These are phyloP conservation scores for Baorangia bicolor DNA, from an alignment of 768 basidiomycete genomes.

Conservation along the genomic window DNA sequence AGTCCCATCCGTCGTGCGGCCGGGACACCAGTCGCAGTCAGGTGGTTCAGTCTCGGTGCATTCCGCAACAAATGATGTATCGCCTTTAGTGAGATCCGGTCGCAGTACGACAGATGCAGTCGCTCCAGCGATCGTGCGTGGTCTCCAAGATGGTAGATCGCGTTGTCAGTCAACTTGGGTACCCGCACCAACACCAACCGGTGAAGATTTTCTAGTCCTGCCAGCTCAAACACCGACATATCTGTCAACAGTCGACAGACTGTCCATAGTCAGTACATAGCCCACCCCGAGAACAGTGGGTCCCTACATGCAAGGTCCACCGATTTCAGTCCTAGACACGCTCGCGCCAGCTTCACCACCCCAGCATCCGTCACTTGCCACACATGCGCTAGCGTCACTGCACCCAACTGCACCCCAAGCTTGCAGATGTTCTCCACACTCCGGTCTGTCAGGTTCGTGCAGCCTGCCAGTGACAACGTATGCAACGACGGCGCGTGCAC, in stretches of 20 bases:
- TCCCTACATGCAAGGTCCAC: conserved; percentile 84
- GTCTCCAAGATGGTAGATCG: conserved; percentile 74
- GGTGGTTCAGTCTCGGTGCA: conserved; percentile 61
- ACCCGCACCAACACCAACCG: conserved; percentile 81
- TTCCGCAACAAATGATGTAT: conserved; percentile 66
- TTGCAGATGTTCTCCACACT: conserved; percentile 64
- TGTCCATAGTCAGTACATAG: conserved; percentile 32
- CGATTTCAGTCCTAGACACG: conserved; percentile 72
- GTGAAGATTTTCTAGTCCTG: conserved; percentile 63
- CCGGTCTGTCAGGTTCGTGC: conserved; percentile 69
- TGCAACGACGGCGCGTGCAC: conserved; percentile 75
- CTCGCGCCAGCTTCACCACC: conserved; percentile 63
- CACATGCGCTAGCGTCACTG: conserved; percentile 79
- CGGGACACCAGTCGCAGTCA: conserved; percentile 78
- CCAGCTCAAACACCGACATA: conserved; percentile 78
- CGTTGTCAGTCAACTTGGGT: conserved; percentile 80
- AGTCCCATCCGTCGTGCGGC: conserved; percentile 69
- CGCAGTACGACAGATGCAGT: conserved; percentile 86
- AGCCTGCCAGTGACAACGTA: conserved; percentile 75
- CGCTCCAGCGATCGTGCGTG: conserved; percentile 69
- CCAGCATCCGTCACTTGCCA: conserved; percentile 76
- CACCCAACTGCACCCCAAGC: conserved; percentile 75
- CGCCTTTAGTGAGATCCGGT: conserved; percentile 72
- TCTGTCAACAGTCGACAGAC: conserved; percentile 86
- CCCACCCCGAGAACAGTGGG: conserved; percentile 14